Percentiles rank a stretch among this genome's conserved stretches.
These are phyloP conservation scores for Ceratocystis albifundus DNA, from an alignment of 2,329 filamentous ascomycete species.

Conservation along the genomic window DNA sequence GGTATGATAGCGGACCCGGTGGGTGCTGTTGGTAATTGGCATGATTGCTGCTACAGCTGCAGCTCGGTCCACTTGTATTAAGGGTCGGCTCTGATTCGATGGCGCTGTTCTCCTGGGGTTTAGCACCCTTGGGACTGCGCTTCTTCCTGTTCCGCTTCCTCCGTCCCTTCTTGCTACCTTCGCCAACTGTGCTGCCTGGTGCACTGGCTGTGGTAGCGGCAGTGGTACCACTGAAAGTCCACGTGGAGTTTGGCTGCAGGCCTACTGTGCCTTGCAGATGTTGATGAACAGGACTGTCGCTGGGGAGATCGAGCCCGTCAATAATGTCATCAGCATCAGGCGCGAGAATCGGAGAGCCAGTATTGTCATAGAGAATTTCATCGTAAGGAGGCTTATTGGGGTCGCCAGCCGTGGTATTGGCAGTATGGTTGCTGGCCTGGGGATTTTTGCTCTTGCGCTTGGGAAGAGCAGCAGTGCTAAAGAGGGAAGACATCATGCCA, in stretches of 20 bases:
- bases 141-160: background rate
- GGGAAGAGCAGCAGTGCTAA: conserved; percentile 14
- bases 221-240: conserved; percentile 10
- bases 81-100: background rate
- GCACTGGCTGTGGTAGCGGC: background rate
- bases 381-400: background rate
- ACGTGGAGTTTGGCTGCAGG: background rate
- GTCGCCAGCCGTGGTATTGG: background rate
- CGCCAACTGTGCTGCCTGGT: background rate
- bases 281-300: background rate
- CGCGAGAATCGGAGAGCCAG: conserved; percentile 15
- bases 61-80: background rate
- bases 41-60: background rate
- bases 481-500: conserved; percentile 22
- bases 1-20: background rate
- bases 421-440: background rate
- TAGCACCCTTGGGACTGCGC: background rate
- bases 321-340: conserved; percentile 22
- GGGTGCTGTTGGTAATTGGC: too few species aligned
- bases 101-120: background rate
- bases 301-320: conserved; percentile 20
- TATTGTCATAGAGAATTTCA: background rate
- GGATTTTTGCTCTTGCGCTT: conserved; percentile 12
- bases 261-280: background rate
- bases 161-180: background rate